Conservation (phyloP, 2,329 filamentous ascomycete species). For the Thermoascus crustaceus region DNA sequence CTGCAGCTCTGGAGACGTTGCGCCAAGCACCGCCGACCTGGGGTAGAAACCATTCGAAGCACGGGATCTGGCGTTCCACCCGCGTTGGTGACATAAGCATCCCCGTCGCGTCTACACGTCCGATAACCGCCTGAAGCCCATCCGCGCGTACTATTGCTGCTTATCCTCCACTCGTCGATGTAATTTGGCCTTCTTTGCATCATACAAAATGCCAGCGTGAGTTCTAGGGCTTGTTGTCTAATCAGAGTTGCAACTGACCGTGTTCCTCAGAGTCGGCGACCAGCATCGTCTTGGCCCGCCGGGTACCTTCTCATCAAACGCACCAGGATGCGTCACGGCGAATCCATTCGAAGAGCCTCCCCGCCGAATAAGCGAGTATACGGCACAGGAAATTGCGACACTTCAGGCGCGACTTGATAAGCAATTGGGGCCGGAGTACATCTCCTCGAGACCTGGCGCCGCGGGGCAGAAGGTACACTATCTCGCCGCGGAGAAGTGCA, state of each 20-base stretch:
- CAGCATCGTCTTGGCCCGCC: conserved; percentile 48
- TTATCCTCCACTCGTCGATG: conserved; percentile 4
- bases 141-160: conserved; percentile 4
- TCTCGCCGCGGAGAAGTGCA: conserved; percentile 91
- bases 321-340: conserved; percentile 26
- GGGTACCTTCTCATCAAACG: conserved; percentile 31
- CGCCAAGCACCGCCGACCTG: too few relatives aligned
- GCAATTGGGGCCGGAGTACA: conserved; percentile 91
- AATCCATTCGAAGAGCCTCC: conserved; percentile 77
- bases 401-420: conserved; percentile 81
- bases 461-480: conserved; percentile 86
- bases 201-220: conserved; percentile 41
- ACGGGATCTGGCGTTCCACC: conserved; percentile 27
- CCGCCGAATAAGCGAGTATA: conserved; percentile 68
- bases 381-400: conserved; percentile 81
- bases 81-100: conserved; percentile 13
- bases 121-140: conserved; percentile 6
- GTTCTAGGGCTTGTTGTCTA: conserved; percentile 10
- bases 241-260: conserved; percentile 8
- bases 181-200: conserved; percentile 6
- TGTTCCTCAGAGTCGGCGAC: conserved; percentile 54
- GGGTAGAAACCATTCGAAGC: too few relatives aligned
- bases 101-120: conserved; percentile 15
- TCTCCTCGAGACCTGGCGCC: conserved; percentile 76
- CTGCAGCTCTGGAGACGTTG: too few relatives aligned